Percentiles rank a stretch among this genome's conserved stretches.
phyloP scores from a whole-genome alignment of 176 grass and related monocot species.

The Alloteropsis semialata region DNA sequence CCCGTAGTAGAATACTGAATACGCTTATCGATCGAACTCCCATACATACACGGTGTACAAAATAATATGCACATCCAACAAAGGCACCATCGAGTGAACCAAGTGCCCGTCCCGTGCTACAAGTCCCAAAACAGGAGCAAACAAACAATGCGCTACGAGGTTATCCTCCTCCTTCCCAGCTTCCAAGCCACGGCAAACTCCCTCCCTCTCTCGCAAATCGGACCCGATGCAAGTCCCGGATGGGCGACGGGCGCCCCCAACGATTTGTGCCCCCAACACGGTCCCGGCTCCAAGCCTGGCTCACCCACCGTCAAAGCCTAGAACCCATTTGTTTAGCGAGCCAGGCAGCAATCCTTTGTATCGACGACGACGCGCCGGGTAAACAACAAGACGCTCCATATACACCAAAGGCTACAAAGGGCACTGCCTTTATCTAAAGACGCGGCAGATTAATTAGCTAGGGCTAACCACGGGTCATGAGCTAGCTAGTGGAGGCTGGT shows the following conservation, averaged over 20 bases:
- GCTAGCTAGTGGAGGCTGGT: neutral
- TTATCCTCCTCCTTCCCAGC: neutral
- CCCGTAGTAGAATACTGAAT: neutral
- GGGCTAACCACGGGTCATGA: neutral
- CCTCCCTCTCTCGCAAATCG: too few species aligned
- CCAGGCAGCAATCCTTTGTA: neutral
- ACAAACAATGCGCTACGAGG: too few species aligned
- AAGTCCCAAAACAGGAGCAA: too few species aligned
- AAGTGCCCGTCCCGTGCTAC: neutral
- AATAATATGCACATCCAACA: neutral
- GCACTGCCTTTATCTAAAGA: neutral
- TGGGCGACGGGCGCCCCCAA: neutral
- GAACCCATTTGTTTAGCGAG: neutral
- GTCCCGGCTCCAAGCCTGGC: neutral
- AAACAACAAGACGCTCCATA: neutral
- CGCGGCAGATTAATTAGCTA: neutral
- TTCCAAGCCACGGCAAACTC: neutral
- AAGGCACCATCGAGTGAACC: neutral
- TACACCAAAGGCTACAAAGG: neutral
- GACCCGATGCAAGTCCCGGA: too few species aligned
- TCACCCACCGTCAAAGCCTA: conserved; percentile 21
- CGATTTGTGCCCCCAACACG: neutral
- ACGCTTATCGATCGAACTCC: neutral
- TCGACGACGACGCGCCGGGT: neutral
- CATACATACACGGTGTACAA: neutral